Evolutionary conservation across 2,329 filamentous ascomycete genomes (phyloP).

Genomic region (Xylaria sp.): DNA sequence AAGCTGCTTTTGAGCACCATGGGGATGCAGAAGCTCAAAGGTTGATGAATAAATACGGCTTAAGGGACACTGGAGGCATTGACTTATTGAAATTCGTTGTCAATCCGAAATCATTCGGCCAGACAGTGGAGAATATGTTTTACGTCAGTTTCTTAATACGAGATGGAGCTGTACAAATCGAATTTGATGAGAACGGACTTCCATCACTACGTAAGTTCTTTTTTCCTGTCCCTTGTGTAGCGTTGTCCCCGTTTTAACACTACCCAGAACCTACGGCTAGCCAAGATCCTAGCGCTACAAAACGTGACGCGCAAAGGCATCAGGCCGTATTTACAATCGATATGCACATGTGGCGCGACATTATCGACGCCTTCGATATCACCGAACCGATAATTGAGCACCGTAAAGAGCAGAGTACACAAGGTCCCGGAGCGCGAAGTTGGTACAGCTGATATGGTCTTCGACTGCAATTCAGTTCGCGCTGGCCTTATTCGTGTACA

Average conservation of each 20-base stretch:
- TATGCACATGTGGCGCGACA: constrained; percentile 78
- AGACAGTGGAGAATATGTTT: constrained; percentile 96
- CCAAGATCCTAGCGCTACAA: constrained; percentile 50
- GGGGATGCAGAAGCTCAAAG: constrained; percentile 53
- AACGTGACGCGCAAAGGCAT: constrained; percentile 68
- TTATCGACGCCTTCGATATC: constrained; percentile 79
- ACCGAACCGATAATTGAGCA: constrained; percentile 84
- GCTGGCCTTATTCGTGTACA: neutral
- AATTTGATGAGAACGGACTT: constrained; percentile 72
- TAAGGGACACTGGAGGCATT: constrained; percentile 73
- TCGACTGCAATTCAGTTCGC: neutral
- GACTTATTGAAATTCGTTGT: constrained; percentile 86
- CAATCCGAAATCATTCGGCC: constrained; percentile 88
- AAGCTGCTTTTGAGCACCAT: constrained; percentile 48
- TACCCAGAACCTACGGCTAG: constrained; percentile 44
- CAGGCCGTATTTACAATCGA: constrained; percentile 91
- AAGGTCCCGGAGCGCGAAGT: constrained; percentile 60
- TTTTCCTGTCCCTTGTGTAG: too few relatives aligned
- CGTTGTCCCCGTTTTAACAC: constrained; percentile 27
- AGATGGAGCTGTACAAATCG: constrained; percentile 79
- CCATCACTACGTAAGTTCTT: constrained; percentile 76
- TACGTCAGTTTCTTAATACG: constrained; percentile 94
- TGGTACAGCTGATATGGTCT: constrained; percentile 65
- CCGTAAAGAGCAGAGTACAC: constrained; percentile 63
- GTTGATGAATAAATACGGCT: constrained; percentile 68